Conservation (phyloP, 2,329 filamentous ascomycete species). For the Colletotrichum noveboracense region DNA sequence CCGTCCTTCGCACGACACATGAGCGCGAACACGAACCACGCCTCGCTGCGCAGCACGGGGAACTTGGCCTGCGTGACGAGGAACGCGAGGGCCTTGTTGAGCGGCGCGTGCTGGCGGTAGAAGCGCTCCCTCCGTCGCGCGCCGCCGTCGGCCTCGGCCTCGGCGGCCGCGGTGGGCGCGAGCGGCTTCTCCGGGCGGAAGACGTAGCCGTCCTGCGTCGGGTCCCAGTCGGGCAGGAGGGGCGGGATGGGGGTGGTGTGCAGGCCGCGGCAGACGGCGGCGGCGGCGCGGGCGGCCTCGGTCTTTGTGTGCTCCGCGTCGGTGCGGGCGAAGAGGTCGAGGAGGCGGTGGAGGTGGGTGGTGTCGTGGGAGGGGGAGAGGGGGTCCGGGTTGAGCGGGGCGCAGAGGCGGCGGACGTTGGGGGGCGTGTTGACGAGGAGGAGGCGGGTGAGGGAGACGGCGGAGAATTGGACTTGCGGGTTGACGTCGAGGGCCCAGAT, state of each 20-base stretch:
- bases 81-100: conserved; percentile 51
- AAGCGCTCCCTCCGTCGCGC: conserved; percentile 38
- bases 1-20: conserved; percentile 60
- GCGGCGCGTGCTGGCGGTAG: conserved; percentile 47
- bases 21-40: conserved; percentile 67
- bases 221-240: conserved; percentile 38
- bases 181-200: conserved; percentile 18
- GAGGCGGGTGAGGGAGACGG: conserved; percentile 62
- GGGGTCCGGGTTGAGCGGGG: conserved; percentile 39
- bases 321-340: conserved; percentile 40
- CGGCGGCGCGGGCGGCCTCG: conserved; percentile 61
- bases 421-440: conserved; percentile 57
- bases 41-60: conserved; percentile 63
- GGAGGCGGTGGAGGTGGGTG: conserved; percentile 41
- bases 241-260: conserved; percentile 45
- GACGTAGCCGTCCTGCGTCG: conserved; percentile 32
- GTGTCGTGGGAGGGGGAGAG: conserved; percentile 26
- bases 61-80: conserved; percentile 64
- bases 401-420: conserved; percentile 58
- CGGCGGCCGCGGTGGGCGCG: background rate
- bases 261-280: conserved; percentile 58
- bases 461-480: conserved; percentile 55
- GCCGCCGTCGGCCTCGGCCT: conserved; percentile 22
- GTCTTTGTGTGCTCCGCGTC: conserved; percentile 60
- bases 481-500: conserved; percentile 58